Percentiles rank a stretch among this genome's conserved stretches.
phyloP scores from a whole-genome alignment of 108 stramenopile species.

The Mayamaea pseudoterrestris region DNA sequence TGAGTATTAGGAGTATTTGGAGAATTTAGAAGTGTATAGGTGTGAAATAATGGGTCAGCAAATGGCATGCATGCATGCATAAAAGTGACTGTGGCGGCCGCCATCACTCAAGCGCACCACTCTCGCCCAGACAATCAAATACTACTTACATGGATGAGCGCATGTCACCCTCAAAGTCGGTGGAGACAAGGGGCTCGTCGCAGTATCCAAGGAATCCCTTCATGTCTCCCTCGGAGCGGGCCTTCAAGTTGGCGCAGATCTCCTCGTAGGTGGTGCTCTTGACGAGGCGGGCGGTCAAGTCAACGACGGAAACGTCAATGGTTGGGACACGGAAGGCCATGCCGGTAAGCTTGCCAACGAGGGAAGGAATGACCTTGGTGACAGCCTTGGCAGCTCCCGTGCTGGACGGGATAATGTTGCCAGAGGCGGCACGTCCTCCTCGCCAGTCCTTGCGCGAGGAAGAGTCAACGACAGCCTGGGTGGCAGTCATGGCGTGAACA shows the following conservation, averaged over 20 bases:
- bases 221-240: conserved; percentile 85
- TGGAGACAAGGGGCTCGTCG: conserved; percentile 95
- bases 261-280: conserved; percentile 96
- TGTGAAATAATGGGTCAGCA: too few species aligned
- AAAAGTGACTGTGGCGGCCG: too few species aligned
- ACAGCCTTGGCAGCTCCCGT: conserved; percentile 99
- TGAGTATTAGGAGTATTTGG: too few species aligned
- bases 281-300: conserved; percentile 80
- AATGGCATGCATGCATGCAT: too few species aligned
- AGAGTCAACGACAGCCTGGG: conserved; percentile 98
- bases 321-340: conserved; percentile 99
- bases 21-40: too few species aligned
- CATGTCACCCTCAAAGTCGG: conserved; percentile 92
- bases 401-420: conserved; percentile 99
- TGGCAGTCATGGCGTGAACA: conserved; percentile 99
- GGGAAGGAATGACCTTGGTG: conserved; percentile 98
- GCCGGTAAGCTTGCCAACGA: conserved; percentile 98
- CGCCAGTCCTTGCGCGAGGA: conserved; percentile 99
- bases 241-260: conserved; percentile 93
- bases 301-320: conserved; percentile 98
- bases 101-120: too few species aligned
- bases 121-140: too few species aligned
- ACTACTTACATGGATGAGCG: conserved; percentile 96
- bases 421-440: conserved; percentile 97
- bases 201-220: conserved; percentile 99